Base-by-base conservation (phyloP, 306 rosid species). In the Cucurbita maxima region DNA sequence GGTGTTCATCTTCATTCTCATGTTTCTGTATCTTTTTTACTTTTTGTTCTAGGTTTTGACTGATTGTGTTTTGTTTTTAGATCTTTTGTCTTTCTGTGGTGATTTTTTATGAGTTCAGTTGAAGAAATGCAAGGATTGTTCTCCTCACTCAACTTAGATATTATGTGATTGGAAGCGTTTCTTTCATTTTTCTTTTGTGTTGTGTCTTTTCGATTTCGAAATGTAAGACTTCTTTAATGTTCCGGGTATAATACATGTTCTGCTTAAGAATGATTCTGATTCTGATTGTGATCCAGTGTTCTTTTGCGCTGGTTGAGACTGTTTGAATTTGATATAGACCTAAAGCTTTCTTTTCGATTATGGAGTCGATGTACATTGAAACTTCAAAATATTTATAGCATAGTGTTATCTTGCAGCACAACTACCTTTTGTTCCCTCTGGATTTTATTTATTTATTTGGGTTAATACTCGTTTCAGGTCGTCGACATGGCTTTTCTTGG, bases 401-500 rank as follows among this genome's bases (percentile, higher is more conserved):
- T 14, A 7, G 74, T 25, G 30, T 70, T 15, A 8, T 70, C 43
- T 30, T 70, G 57, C 16, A 16, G 57, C 16, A 16, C 12, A 13
- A 30, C 59, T 25, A 50, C 10, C 7, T 30, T 30, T 70, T 15
- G 51, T 25, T 45, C 45, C 9, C 2, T 1, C 5, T 10, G 8
- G 5, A 1, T 51, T 70, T 50, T 5, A 44, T 52, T 36, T 62
- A 20, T 2, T 18, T 55, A 3, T 20, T 3, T 10, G 8, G 25
- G 20, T 8, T 8, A 34, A 22, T 38, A 61, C 36, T 22, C 34
- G 34, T 30, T 72, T 47, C 79, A 79, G 90, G 86, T 78, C 54
- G 3, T 80, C 54, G 70, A 68, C 30, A 94, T 94, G 97, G 95
- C 97, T 79, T 89, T 94, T 83, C 79, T 94, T 7, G 82, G 91